A percentile compares a stretch with the other conserved stretches of the same genome.
Evolutionary conservation across 768 basidiomycete species (phyloP).

Genomic region (Phaeolepiota aurea): DNA sequence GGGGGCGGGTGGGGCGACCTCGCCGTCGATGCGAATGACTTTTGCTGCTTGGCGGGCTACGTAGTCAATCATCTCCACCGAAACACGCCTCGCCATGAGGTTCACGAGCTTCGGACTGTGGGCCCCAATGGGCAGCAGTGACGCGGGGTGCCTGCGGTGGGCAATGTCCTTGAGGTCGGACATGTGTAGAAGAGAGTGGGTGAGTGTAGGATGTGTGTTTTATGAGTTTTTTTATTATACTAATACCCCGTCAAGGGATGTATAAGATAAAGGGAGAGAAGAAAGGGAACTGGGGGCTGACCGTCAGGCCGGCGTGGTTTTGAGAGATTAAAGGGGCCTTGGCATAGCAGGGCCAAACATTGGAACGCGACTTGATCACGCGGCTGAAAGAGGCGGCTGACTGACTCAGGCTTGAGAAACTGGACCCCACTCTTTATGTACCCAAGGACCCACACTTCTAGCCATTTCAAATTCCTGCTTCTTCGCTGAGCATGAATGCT

Average conservation of each 20-base stretch:
- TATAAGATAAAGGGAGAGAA: neutral
- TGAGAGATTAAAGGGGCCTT: no score
- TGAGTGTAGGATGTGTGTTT: neutral
- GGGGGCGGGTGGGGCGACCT: conserved; percentile 13
- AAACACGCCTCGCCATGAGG: conserved; percentile 71
- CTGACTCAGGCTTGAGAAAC: no score
- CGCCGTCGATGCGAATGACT: conserved; percentile 66
- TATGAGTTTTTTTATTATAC: neutral
- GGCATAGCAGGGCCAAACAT: neutral
- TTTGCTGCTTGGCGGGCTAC: conserved; percentile 72
- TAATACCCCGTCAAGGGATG: neutral
- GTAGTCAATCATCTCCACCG: conserved; percentile 79
- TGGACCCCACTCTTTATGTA: no score
- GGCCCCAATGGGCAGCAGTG: conserved; percentile 64
- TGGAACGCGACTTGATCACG: no score
- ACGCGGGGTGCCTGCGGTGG: conserved; percentile 57
- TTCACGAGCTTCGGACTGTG: conserved; percentile 80
- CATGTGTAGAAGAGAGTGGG: neutral
- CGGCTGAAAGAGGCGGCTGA: no score
- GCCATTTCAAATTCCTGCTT: no score
- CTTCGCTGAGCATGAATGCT: no score
- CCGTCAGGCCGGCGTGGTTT: no score
- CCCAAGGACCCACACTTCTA: no score
- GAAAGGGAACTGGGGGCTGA: neutral
- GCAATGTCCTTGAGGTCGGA: neutral